Base-by-base conservation (phyloP, 2,329 filamentous ascomycete species). In the Endothia cerciana region DNA sequence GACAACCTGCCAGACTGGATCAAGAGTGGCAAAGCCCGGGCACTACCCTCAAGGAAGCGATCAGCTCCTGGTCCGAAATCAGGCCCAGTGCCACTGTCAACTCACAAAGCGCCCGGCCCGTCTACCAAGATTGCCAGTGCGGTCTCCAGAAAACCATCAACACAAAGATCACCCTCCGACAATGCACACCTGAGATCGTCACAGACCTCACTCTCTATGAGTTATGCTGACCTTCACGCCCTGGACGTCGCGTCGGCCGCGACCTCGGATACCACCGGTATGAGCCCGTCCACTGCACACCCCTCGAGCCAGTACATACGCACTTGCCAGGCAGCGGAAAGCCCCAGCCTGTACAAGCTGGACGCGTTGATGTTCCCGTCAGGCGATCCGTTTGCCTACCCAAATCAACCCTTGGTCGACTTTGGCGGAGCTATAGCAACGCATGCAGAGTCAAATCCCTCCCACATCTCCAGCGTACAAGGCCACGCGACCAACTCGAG, bases 301-400 rank as follows among this genome's bases (percentile, higher is more conserved):
- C 73, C 68, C 66, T 71, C 63, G n/a, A 17, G 64, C 68, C 1
- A 72, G 65, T 68, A 66, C 15, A 55, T 68, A 2, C 68, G 70
- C 4, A 73, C 75, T 64, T 70, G 72, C 30, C 75, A 72, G 68
- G 70, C 70, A 69, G 70, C 61, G 65, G 73, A 73, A 62, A 74
- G 72, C 40, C 74, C 77, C 57, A 85, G 80, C 71, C 78, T 80
- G 4, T 86, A 90, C 69, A 91, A 92, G 73, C 83, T 94, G 7
- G 89, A 89, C 66, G 87, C 89, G 3, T 87, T 94, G 79, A 93
- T 94, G 89, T 94, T 94, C 72, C 89, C 91, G 1, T 90, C 90
- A 0, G 85, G 87, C 41, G 91, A 94, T 71, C 91, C 91, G 0
- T 90, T 94, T 69, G 90, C 89, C 0, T 95, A 94, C 72, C 91